phyloP scores from a whole-genome alignment of 2,329 filamentous ascomycete species.

The Penicillium sp. region DNA sequence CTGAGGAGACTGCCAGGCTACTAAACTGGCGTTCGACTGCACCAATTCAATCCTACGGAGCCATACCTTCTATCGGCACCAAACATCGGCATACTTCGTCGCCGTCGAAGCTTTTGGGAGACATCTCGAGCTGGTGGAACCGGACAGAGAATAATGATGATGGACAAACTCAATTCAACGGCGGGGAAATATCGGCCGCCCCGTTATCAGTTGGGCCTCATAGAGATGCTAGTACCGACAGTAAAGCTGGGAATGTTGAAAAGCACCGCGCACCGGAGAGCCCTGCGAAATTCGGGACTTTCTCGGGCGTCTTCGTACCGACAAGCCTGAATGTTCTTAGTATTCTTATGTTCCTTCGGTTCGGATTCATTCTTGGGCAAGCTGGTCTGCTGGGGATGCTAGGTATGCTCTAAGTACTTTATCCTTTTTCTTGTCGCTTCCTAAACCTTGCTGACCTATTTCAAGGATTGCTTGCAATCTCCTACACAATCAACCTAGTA shows the following conservation, averaged over 20 bases:
- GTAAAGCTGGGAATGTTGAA: constrained; percentile 37
- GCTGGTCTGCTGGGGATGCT: constrained; percentile 79
- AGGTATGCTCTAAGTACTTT: constrained; percentile 46
- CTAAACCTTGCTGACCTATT: constrained; percentile 23
- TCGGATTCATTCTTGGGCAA: constrained; percentile 82
- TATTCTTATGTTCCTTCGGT: constrained; percentile 90
- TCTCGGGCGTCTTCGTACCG: constrained; percentile 83
- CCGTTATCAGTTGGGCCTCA: constrained; percentile 28
- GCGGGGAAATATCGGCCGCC: constrained; percentile 18
- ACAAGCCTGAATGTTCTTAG: constrained; percentile 88
- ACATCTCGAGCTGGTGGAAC: constrained; percentile 34
- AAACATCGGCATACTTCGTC: constrained; percentile 27
- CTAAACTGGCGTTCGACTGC: constrained; percentile 28
- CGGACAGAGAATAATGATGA: constrained; percentile 19
- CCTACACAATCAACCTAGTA: constrained; percentile 82
- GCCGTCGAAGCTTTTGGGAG: constrained; percentile 28
- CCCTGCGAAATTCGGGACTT: constrained; percentile 71
- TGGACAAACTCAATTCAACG: constrained; percentile 12
- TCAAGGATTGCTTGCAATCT: constrained; percentile 70
- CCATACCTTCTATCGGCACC: constrained; percentile 23
- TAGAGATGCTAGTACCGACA: constrained; percentile 35
- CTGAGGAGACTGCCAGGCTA: constrained; percentile 30
- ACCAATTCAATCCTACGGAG: constrained; percentile 31
- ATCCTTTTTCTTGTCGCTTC: background rate
- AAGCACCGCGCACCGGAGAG: constrained; percentile 32